Conservation (phyloP, 495 filamentous ascomycete species). For the Penicillium ucsense region DNA sequence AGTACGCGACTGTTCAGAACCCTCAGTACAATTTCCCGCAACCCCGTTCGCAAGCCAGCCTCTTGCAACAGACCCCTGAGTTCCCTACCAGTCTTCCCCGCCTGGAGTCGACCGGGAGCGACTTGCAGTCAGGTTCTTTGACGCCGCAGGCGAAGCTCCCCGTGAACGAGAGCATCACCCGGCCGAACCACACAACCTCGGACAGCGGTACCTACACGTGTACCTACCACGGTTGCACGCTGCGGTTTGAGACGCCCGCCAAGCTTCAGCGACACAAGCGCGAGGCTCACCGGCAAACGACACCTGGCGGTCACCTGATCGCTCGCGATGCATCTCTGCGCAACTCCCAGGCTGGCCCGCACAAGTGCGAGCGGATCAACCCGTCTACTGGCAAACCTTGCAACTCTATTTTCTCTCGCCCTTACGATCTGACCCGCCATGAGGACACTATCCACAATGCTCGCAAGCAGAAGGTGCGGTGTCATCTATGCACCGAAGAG, state of each 20-base stretch:
- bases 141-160: slow-evolving; percentile 21
- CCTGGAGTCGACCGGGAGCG: slow-evolving; percentile 57
- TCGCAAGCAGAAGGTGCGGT: slow-evolving; percentile 90
- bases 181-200: slow-evolving; percentile 55
- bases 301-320: slow-evolving; percentile 32
- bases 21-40: slow-evolving; percentile 30
- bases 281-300: slow-evolving; percentile 71
- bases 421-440: slow-evolving; percentile 94
- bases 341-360: slow-evolving; percentile 80
- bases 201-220: slow-evolving; percentile 90
- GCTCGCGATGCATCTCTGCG: slow-evolving; percentile 45
- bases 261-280: slow-evolving; percentile 93
- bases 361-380: slow-evolving; percentile 86
- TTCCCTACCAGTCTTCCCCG: slow-evolving; percentile 50
- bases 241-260: slow-evolving; percentile 76
- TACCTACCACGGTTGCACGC: slow-evolving; percentile 82
- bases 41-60: slow-evolving; percentile 27
- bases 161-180: slow-evolving; percentile 27
- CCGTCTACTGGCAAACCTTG: slow-evolving; percentile 94
- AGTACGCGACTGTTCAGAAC: slow-evolving; percentile 25
- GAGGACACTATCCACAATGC: slow-evolving; percentile 97
- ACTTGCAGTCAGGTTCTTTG: slow-evolving; percentile 24
- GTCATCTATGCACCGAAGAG: slow-evolving; percentile 89
- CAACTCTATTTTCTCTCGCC: slow-evolving; percentile 92
- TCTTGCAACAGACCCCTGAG: slow-evolving; percentile 43